Evolutionary conservation across 2,329 filamentous ascomycete genomes (phyloP).

Genomic region (Orbilia quercus): DNA sequence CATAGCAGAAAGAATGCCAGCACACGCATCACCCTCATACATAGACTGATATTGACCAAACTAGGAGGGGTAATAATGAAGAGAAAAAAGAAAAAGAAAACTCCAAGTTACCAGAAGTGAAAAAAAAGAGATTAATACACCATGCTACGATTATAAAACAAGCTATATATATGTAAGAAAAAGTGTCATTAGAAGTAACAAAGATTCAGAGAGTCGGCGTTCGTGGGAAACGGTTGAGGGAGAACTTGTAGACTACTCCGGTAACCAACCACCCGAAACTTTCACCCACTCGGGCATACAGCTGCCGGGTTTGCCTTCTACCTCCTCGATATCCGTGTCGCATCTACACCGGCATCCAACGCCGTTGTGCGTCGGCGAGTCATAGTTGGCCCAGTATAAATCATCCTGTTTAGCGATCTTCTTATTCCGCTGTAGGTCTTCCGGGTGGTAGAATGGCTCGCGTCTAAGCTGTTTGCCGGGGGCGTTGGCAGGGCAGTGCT

Average conservation of each 20-base stretch:
- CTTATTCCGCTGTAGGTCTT: constrained; percentile 74
- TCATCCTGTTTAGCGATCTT: constrained; percentile 91
- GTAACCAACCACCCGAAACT: constrained; percentile 90
- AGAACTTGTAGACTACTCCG: constrained; percentile 25
- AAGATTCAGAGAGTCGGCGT: neutral
- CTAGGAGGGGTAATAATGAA: neutral
- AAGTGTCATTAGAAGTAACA: constrained; percentile 45
- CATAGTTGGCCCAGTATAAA: constrained; percentile 91
- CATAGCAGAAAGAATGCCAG: neutral
- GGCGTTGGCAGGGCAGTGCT: constrained; percentile 96
- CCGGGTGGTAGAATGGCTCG: constrained; percentile 82
- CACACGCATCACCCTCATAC: neutral
- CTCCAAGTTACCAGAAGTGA: constrained; percentile 26
- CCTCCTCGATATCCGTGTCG: constrained; percentile 96
- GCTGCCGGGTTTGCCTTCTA: constrained; percentile 96
- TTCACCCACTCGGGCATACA: constrained; percentile 97
- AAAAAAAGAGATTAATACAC: constrained; percentile 39
- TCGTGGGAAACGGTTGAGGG: neutral
- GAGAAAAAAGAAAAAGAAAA: constrained; percentile 10
- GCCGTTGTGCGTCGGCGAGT: constrained; percentile 90
- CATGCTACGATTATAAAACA: constrained; percentile 44
- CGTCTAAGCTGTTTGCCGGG: constrained; percentile 85
- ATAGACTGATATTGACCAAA: neutral
- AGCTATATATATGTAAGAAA: constrained; percentile 12
- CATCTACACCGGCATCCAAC: constrained; percentile 96